Evolutionary conservation across 2,329 filamentous ascomycete species (phyloP).

Genomic region (Colletotrichum sp.): DNA sequence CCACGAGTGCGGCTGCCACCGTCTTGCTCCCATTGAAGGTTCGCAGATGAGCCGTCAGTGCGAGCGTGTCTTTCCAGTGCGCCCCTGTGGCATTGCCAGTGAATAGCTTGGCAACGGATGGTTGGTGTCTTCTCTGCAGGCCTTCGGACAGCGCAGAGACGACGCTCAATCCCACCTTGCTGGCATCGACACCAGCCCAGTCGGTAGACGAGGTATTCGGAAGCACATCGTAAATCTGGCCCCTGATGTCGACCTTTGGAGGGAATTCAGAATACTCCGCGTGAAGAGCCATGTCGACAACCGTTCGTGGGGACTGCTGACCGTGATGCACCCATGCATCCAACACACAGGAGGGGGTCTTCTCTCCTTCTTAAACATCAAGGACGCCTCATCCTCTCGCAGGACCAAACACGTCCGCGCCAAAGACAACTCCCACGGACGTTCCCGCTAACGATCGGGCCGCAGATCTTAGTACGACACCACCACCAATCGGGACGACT

Average conservation of each 20-base stretch:
- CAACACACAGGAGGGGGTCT: not conserved
- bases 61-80: constrained; percentile 16
- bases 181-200: not conserved
- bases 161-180: not conserved
- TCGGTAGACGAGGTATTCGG: not conserved
- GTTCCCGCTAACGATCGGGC: not conserved
- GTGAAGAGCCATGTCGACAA: not conserved
- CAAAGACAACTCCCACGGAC: not conserved
- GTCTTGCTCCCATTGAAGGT: not conserved
- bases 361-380: not conserved
- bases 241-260: constrained; percentile 5
- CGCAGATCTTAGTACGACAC: not conserved
- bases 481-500: not conserved
- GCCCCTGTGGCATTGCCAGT: not conserved
- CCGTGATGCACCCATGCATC: not conserved
- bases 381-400: not conserved
- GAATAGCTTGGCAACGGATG: not conserved
- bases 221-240: constrained; percentile 12
- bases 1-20: not conserved
- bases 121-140: not conserved
- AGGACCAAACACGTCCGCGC: not conserved
- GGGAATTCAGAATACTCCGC: not conserved
- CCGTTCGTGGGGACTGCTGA: not conserved
- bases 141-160: not conserved
- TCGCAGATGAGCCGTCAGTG: constrained; percentile 18